These are phyloP conservation scores for Cenchrus americanus DNA, from an alignment of 176 grass and related monocot species.

Conservation along the genomic window DNA sequence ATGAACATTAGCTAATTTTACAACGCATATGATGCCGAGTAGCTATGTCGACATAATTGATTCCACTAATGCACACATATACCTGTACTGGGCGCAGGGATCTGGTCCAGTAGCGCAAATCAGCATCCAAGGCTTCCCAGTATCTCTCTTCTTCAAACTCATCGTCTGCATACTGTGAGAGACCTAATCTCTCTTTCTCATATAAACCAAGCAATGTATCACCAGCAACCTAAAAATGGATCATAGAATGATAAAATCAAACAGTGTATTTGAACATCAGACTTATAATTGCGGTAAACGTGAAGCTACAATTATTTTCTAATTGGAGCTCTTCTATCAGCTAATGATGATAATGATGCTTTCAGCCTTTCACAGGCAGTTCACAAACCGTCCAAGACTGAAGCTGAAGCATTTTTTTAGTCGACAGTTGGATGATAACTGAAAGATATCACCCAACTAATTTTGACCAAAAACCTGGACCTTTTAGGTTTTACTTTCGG, in stretches of 20 bases:
- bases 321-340: not conserved
- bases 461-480: not conserved
- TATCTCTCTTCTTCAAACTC: constrained; percentile 42
- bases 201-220: constrained; percentile 54
- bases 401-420: not conserved
- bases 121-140: constrained; percentile 82
- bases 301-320: not conserved
- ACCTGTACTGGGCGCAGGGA: constrained; percentile 89
- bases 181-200: constrained; percentile 55
- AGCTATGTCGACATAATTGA: constrained; percentile 18
- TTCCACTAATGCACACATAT: constrained; percentile 58
- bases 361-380: not conserved
- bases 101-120: constrained; percentile 91
- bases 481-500: not conserved
- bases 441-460: not conserved
- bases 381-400: not conserved
- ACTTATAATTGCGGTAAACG: not conserved
- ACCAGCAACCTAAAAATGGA: constrained; percentile 52
- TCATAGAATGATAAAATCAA: constrained; percentile 24
- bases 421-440: not conserved
- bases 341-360: not conserved
- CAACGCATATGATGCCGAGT: not conserved
- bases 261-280: not conserved
- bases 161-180: constrained; percentile 41
- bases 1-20: not conserved